Percentiles rank a stretch among this genome's conserved stretches.
These are phyloP conservation scores for Flaveria robusta DNA, from an alignment of 129 eudicot species.

Conservation along the genomic window DNA sequence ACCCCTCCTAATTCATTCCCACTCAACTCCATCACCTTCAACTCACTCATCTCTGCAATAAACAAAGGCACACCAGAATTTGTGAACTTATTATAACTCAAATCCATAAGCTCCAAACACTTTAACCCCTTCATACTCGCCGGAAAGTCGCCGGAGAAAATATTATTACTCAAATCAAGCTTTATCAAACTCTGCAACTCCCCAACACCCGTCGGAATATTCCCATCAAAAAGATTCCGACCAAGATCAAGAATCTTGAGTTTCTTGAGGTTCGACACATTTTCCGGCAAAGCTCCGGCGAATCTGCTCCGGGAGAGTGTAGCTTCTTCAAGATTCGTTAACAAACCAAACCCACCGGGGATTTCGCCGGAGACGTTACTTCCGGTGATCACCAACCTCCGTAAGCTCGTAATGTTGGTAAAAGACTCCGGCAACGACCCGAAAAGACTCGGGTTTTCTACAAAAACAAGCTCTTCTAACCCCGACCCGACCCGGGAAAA, in stretches of 20 bases:
- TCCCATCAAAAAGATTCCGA: constrained; percentile 51
- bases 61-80: constrained; percentile 60
- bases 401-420: constrained; percentile 36
- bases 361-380: constrained; percentile 56
- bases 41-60: constrained; percentile 47
- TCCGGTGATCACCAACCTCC: constrained; percentile 65
- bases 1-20: constrained; percentile 80
- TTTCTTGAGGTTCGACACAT: constrained; percentile 42
- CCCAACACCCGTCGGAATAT: constrained; percentile 54
- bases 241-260: constrained; percentile 68
- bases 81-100: constrained; percentile 54
- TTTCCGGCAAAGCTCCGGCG: constrained; percentile 36
- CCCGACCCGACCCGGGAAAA: constrained; percentile 34
- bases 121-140: constrained; percentile 48
- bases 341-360: constrained; percentile 49
- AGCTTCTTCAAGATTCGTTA: constrained; percentile 52
- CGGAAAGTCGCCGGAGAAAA: constrained; percentile 56
- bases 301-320: constrained; percentile 62
- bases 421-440: constrained; percentile 48
- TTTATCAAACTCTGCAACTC: constrained; percentile 42
- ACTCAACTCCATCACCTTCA: constrained; percentile 64
- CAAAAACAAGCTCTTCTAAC: constrained; percentile 60
- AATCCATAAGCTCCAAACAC: constrained; percentile 62
- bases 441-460: constrained; percentile 56
- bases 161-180: constrained; percentile 60